Conservation (phyloP, 164 flowering plant genomes). For the Saururus chinensis region DNA sequence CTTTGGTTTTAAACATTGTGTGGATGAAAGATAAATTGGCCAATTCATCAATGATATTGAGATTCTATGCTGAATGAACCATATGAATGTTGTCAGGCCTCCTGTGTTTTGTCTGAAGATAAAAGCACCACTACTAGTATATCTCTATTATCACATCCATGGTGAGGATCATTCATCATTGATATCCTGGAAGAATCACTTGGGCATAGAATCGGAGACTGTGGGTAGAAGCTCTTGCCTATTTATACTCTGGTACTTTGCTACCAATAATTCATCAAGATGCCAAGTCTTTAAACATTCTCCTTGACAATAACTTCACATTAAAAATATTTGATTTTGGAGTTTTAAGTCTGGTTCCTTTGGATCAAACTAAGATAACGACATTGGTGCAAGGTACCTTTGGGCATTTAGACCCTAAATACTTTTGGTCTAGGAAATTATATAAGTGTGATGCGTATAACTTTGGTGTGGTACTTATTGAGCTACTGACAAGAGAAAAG, state of each 20-base stretch:
- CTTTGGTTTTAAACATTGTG: too few species aligned
- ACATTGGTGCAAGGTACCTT: constrained; percentile 9
- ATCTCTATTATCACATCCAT: constrained; percentile 16
- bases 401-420: constrained; percentile 9
- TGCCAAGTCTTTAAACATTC: constrained; percentile 6
- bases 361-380: constrained; percentile 2
- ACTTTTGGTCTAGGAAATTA: constrained; percentile 4
- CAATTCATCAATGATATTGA: constrained; percentile 20
- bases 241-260: constrained; percentile 7
- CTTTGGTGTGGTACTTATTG: constrained; percentile 5
- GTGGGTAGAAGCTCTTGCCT: constrained; percentile 8
- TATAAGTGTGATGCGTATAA: constrained; percentile 12
- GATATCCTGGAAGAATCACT: constrained; percentile 16
- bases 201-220: constrained; percentile 1
- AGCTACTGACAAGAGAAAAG: constrained; percentile 1
- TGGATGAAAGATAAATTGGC: constrained; percentile 15
- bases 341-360: constrained; percentile 5
- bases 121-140: constrained; percentile 17
- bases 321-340: constrained; percentile 11
- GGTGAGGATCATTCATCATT: neutral
- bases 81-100: constrained; percentile 16
- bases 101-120: constrained; percentile 20
- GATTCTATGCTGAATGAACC: constrained; percentile 16
- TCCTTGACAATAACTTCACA: constrained; percentile 4
- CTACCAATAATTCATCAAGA: constrained; percentile 8